Evolutionary conservation across 176 grass and related monocot species (phyloP).

Genomic region (Avena atlantica): DNA sequence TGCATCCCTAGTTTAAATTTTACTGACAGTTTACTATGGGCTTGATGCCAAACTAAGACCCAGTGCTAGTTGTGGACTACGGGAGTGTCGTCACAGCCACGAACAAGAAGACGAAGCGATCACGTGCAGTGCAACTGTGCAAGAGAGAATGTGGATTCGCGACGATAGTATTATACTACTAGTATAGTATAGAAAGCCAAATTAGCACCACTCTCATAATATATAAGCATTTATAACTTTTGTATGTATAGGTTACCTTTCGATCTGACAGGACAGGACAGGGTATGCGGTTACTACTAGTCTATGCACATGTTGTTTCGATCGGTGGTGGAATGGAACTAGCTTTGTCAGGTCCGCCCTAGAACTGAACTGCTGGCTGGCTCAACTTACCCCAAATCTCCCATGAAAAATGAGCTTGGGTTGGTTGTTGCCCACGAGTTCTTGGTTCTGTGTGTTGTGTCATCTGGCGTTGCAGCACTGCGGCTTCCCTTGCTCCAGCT

Average conservation of each 20-base stretch:
- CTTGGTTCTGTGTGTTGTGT: constrained; percentile 14
- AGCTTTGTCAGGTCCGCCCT: constrained; percentile 33
- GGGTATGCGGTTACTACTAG: background rate
- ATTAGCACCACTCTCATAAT: background rate
- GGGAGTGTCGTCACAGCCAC: background rate
- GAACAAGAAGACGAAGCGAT: background rate
- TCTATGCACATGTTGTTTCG: constrained; percentile 16
- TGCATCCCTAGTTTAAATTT: constrained; percentile 8
- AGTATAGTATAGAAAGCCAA: background rate
- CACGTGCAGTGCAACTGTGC: background rate
- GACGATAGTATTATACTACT: background rate
- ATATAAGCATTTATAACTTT: background rate
- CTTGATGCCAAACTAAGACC: constrained; percentile 26
- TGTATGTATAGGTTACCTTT: constrained; percentile 1
- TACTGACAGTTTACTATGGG: constrained; percentile 13
- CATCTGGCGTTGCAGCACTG: constrained; percentile 68
- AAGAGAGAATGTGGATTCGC: background rate
- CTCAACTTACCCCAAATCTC: background rate
- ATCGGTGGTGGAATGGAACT: background rate
- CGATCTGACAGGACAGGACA: background rate
- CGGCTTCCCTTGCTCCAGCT: constrained; percentile 47
- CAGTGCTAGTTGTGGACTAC: background rate
- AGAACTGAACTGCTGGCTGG: background rate
- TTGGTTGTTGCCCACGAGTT: background rate
- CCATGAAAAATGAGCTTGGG: constrained; percentile 25